phyloP scores from a whole-genome alignment of 139 green algal genomes.

The Chlorella sp. region DNA sequence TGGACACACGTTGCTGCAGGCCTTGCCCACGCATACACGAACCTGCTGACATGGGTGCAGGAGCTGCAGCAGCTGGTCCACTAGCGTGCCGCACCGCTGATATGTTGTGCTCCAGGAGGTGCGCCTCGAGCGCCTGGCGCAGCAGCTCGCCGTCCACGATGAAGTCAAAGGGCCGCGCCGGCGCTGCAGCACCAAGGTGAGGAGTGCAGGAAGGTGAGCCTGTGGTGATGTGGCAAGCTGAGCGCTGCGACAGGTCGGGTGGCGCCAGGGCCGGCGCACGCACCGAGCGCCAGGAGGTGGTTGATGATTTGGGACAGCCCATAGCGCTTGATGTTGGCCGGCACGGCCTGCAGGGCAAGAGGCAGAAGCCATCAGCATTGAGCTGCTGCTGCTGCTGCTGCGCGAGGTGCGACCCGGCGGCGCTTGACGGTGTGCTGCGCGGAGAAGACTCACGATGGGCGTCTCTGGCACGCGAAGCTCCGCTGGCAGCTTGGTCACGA shows the following conservation, averaged over 20 bases:
- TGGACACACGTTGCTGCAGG: too few relatives aligned
- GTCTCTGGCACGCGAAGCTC: slow-evolving; percentile 62
- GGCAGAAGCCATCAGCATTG: neutral
- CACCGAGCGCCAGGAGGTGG: slow-evolving; percentile 78
- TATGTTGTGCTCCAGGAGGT: slow-evolving; percentile 60
- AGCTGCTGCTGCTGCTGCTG: neutral
- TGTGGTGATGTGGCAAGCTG: slow-evolving; percentile 7
- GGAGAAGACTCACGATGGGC: slow-evolving; percentile 74
- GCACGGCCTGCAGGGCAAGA: slow-evolving; percentile 73
- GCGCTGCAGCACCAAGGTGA: slow-evolving; percentile 44
- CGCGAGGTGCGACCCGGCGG: neutral
- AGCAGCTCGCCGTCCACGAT: slow-evolving; percentile 83
- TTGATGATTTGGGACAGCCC: slow-evolving; percentile 97
- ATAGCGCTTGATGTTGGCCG: slow-evolving; percentile 78
- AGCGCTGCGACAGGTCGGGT: neutral
- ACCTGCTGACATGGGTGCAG: too few relatives aligned
- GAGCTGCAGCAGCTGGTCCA: too few relatives aligned
- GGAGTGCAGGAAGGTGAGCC: neutral
- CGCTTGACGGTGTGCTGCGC: neutral
- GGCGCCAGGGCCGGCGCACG: slow-evolving; percentile 7
- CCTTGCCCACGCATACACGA: too few relatives aligned
- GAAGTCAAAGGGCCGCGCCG: slow-evolving; percentile 88
- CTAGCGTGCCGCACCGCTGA: slow-evolving; percentile 71
- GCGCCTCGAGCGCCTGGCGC: slow-evolving; percentile 67
- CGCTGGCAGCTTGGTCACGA: slow-evolving; percentile 74